A percentile compares a stretch with the other conserved stretches of the same genome.
These are phyloP conservation scores for Candida tallmaniae DNA, from an alignment of 805 yeast genomes.

Conservation along the genomic window DNA sequence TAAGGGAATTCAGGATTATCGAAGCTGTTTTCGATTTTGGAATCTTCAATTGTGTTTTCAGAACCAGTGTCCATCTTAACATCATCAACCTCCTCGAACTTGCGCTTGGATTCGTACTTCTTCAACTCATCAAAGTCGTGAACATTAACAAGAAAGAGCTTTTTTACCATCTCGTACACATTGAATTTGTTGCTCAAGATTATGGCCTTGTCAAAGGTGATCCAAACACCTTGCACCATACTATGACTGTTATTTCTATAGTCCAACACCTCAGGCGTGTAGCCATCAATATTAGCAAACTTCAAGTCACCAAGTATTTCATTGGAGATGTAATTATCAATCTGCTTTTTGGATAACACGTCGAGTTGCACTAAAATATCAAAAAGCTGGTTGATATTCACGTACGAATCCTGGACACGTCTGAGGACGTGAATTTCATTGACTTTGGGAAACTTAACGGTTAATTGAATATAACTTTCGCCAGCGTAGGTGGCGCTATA, in stretches of 20 bases:
- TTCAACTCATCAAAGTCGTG: conserved; percentile 40
- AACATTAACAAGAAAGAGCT: conserved; percentile 38
- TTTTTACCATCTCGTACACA: conserved; percentile 33
- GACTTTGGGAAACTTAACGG: conserved; percentile 1
- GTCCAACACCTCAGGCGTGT: conserved; percentile 22
- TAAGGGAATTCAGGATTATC: conserved; percentile 33
- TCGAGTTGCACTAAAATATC: conserved; percentile 27
- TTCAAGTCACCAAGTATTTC: conserved; percentile 30
- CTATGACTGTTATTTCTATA: conserved; percentile 23
- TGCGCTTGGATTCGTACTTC: conserved; percentile 8
- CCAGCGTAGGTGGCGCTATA: conserved; percentile 31
- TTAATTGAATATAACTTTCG: conserved; percentile 33
- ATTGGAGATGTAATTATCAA: conserved; percentile 26
- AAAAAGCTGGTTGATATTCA: conserved; percentile 36
- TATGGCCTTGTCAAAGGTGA: conserved; percentile 42
- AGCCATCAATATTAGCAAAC: conserved; percentile 18
- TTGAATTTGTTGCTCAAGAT: conserved; percentile 34
- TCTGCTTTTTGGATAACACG: conserved; percentile 20
- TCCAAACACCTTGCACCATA: conserved; percentile 35
- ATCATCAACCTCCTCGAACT: conserved; percentile 4
- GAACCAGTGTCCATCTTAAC: conserved; percentile 7
- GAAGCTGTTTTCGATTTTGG: conserved; percentile 6
- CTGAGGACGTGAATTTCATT: conserved; percentile 23
- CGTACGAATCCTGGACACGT: conserved; percentile 39
- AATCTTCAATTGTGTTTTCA: neutral